A percentile compares a stretch with the other conserved stretches of the same genome.
phyloP scores from a whole-genome alignment of 1,284 basidiomycete species.

The Chalciporus sp. region DNA sequence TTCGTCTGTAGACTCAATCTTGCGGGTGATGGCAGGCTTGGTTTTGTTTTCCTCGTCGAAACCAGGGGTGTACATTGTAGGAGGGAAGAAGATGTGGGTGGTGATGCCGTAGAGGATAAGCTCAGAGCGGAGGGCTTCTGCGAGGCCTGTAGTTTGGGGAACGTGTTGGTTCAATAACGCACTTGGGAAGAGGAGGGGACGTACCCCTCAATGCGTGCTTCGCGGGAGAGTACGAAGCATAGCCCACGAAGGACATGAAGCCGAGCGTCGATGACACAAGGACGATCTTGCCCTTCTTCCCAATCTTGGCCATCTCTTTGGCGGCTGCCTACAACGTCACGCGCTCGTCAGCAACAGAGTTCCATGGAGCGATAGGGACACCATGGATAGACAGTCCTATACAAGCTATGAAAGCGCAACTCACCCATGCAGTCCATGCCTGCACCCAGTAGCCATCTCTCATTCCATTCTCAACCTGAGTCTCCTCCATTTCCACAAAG shows the following conservation, averaged over 20 bases:
- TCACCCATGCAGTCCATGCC: slow-evolving; percentile 79
- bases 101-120: slow-evolving; percentile 78
- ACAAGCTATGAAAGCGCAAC: slow-evolving; percentile 22
- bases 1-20: slow-evolving; percentile 81
- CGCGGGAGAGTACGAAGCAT: slow-evolving; percentile 83
- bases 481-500: slow-evolving; percentile 59
- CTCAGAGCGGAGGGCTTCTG: slow-evolving; percentile 85
- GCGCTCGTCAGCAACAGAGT: not conserved
- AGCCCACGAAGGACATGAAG: slow-evolving; percentile 84
- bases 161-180: too few species aligned
- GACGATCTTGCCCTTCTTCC: slow-evolving; percentile 69
- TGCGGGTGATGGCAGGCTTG: slow-evolving; percentile 80
- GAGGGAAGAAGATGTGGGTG: slow-evolving; percentile 88
- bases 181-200: slow-evolving; percentile 2
- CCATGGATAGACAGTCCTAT: not conserved
- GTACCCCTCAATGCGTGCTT: slow-evolving; percentile 89
- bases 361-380: not conserved
- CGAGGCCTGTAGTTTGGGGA: slow-evolving; percentile 62
- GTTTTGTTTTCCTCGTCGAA: slow-evolving; percentile 79
- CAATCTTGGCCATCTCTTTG: slow-evolving; percentile 68
- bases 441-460: slow-evolving; percentile 69
- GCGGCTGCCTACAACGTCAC: slow-evolving; percentile 56
- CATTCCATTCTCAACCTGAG: slow-evolving; percentile 56
- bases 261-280: slow-evolving; percentile 85
- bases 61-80: slow-evolving; percentile 84